Percentiles rank a stretch among this genome's conserved stretches.
Conservation (phyloP, 2,329 filamentous ascomycete species). For the Arthrobotrys megalospora region DNA sequence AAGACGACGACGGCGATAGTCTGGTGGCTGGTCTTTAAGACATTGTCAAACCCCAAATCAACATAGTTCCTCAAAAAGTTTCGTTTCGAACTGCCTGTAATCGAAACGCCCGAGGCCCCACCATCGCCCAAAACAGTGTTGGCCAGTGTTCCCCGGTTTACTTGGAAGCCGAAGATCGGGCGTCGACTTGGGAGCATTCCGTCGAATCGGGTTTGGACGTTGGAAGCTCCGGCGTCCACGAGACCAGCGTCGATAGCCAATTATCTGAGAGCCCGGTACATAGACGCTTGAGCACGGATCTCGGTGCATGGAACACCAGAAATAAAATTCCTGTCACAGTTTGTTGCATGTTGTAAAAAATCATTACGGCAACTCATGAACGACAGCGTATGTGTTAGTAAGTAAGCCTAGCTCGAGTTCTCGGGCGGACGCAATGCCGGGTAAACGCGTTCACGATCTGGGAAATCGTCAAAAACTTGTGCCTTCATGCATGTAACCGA, state of each 20-base stretch:
- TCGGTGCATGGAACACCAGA: background rate
- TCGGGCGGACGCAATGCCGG: constrained; percentile 34
- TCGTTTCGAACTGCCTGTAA: constrained; percentile 54
- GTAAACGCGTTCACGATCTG: constrained; percentile 36
- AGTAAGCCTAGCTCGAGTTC: constrained; percentile 1
- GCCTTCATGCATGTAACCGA: constrained; percentile 50
- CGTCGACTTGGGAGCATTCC: constrained; percentile 17
- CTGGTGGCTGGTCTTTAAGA: constrained; percentile 39
- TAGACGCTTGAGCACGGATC: constrained; percentile 26
- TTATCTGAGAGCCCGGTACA: constrained; percentile 11
- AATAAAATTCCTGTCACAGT: constrained; percentile 7
- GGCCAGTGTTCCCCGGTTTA: constrained; percentile 28
- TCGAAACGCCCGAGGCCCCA: constrained; percentile 26
- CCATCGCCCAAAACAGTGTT: constrained; percentile 13
- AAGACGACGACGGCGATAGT: constrained; percentile 11
- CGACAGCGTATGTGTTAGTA: background rate
- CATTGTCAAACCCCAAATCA: constrained; percentile 43
- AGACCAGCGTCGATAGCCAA: constrained; percentile 35
- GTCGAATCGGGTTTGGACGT: constrained; percentile 39
- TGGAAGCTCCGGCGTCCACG: constrained; percentile 38
- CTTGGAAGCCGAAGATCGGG: constrained; percentile 42
- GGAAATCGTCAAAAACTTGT: constrained; percentile 36
- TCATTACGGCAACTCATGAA: constrained; percentile 8
- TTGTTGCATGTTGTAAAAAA: constrained; percentile 13
- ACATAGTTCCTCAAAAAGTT: background rate